phyloP scores from a whole-genome alignment of 129 eudicot species.

The Tagetes patula region DNA sequence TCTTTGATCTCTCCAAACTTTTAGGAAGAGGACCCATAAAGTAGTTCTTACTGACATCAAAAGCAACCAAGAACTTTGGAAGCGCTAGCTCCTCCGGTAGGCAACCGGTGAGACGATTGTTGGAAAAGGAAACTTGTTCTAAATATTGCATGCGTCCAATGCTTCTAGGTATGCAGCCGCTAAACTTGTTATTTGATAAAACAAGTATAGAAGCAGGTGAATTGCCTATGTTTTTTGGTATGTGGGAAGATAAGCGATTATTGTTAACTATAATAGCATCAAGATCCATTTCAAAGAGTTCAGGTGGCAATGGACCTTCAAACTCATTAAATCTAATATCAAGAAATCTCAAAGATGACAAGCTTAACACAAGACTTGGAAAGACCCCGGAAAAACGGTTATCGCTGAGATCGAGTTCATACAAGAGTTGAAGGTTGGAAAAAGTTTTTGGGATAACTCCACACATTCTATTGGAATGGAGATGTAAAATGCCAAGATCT shows the following conservation, averaged over 20 bases:
- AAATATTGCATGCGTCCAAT: conserved; percentile 56
- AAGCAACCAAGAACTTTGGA: conserved; percentile 29
- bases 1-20: conserved; percentile 34
- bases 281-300: conserved; percentile 52
- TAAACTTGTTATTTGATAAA: conserved; percentile 59
- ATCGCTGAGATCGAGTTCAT: conserved; percentile 79
- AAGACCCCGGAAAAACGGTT: conserved; percentile 77
- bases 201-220: conserved; percentile 68
- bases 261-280: conserved; percentile 72
- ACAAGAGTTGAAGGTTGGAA: conserved; percentile 35
- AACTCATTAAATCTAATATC: conserved; percentile 81
- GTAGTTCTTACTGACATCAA: conserved; percentile 53
- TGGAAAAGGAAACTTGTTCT: conserved; percentile 48
- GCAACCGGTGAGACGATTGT: conserved; percentile 65
- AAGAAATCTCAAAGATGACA: conserved; percentile 53
- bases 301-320: conserved; percentile 69
- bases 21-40: conserved; percentile 56
- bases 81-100: conserved; percentile 59
- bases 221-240: conserved; percentile 76
- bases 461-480: conserved; percentile 76
- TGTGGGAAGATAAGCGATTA: conserved; percentile 54
- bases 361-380: conserved; percentile 50
- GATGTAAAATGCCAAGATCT: conserved; percentile 63
- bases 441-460: conserved; percentile 66
- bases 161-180: conserved; percentile 72